Evolutionary conservation across 495 filamentous ascomycete genomes (phyloP), one percentile per base, ranked within the genome.

Genomic region (Penicillium samsonianum): DNA sequence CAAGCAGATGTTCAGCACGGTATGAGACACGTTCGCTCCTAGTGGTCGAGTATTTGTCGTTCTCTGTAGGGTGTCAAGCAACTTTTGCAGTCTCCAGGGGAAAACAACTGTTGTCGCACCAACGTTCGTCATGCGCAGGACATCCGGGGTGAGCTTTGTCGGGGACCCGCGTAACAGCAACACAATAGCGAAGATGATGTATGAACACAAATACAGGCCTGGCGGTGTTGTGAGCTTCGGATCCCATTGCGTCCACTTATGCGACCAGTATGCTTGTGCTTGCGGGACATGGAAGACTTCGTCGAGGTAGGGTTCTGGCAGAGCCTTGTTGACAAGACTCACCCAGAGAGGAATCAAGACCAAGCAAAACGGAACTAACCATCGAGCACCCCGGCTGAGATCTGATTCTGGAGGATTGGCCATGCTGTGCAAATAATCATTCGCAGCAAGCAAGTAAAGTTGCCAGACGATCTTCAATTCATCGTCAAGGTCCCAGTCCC

Each of bases 191-290:
- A 75, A 79, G 11, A 77, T 58, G 3, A 67, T 26, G 64, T 80
- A 81, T 35, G 84, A 80, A 64, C 84, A 78, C 12, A 83, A 78
- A 64, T 80, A 96, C 76, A 98, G 78, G 19, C 92, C 95, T 7
- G 94, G 91, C 2, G 94, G 94, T 2, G 94, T 98, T 9, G 94
- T 98, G 59, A 98, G 91, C 67, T 97, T 98, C 14, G 91, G 88
- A 72, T 98, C 92, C 95, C 95, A 98, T 17, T 86, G 74, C 30
- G 69, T 67, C 74, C 86, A 97, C 26, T 83, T 78, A 17, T 89
- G 86, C 19, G 79, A 62, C 72, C 92, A 96, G 69, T 98, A 98
- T 9, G 81, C 80, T 53, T 95, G 89, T 0, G 92, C 92, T 73
- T 98, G 94, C 3, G 91, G 87, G 48, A 97, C 86, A 65, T 98